These are phyloP conservation scores for Basipetospora sp. DNA, from an alignment of 2,329 filamentous ascomycete species.

Conservation along the genomic window DNA sequence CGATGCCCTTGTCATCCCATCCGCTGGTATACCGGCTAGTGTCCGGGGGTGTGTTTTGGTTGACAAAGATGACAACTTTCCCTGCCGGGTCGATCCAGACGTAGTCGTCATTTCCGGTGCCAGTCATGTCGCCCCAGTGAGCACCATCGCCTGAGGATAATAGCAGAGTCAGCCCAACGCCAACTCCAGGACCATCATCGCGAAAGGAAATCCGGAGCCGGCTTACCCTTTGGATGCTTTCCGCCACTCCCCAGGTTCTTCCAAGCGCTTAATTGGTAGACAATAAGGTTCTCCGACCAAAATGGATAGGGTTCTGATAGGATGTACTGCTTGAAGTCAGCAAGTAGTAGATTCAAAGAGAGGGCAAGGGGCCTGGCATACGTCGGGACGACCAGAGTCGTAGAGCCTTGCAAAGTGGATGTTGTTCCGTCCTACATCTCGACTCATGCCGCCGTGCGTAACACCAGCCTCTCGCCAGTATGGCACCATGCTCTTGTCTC, in stretches of 20 bases:
- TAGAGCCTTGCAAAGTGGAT: slow-evolving; percentile 6
- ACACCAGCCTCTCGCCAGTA: slow-evolving; percentile 3
- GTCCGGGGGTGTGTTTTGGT: neutral
- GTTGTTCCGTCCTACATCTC: neutral
- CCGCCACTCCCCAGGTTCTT: slow-evolving; percentile 6
- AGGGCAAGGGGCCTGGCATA: no score
- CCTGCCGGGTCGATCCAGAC: slow-evolving; percentile 6
- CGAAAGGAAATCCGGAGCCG: no score
- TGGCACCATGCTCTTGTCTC: neutral
- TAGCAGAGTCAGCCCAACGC: no score
- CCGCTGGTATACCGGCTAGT: neutral
- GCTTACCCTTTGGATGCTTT: slow-evolving; percentile 1
- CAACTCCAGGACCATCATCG: no score
- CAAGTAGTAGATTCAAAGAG: no score
- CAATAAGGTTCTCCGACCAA: no score
- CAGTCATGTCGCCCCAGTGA: slow-evolving; percentile 6
- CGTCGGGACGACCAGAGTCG: slow-evolving; percentile 4
- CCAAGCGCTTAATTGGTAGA: neutral
- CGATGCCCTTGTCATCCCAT: neutral
- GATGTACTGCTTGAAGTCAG: no score
- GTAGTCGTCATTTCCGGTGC: slow-evolving; percentile 6
- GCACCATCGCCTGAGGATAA: slow-evolving; percentile 2
- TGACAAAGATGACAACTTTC: neutral
- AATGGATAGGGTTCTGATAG: no score
- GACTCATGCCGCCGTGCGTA: neutral